Evolutionary conservation across 345 rosid species (phyloP).

Genomic region (Melaleuca alternifolia): DNA sequence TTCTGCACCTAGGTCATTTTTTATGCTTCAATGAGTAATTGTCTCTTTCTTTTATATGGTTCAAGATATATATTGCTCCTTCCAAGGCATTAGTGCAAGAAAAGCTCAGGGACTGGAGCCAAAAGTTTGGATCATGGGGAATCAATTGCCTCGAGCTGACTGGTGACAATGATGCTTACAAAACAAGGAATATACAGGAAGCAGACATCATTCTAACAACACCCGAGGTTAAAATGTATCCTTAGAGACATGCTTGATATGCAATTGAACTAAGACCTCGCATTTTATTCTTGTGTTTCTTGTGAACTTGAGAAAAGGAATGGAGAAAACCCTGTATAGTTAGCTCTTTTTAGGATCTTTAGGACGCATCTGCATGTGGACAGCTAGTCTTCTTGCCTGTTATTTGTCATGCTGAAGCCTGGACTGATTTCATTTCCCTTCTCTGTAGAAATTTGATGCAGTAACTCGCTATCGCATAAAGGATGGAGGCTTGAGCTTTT

Average conservation of each 20-base stretch:
- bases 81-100: constrained; percentile 96
- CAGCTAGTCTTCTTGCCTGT: not conserved
- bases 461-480: constrained; percentile 79
- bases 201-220: constrained; percentile 91
- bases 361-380: not conserved
- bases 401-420: not conserved
- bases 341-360: not conserved
- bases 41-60: constrained; percentile 9
- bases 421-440: not conserved
- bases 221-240: constrained; percentile 56
- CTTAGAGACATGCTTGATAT: not conserved
- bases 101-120: constrained; percentile 89
- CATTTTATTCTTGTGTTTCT: not conserved
- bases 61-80: constrained; percentile 83
- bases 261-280: not conserved
- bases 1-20: not conserved
- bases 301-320: not conserved
- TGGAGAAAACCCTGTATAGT: not conserved
- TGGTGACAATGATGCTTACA: constrained; percentile 80
- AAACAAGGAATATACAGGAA: constrained; percentile 60
- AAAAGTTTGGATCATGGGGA: constrained; percentile 73
- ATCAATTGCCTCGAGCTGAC: constrained; percentile 87
- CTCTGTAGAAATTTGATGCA: constrained; percentile 79
- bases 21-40: not conserved
- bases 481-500: constrained; percentile 91